These are phyloP conservation scores for Gyrodon lividus DNA, from an alignment of 768 basidiomycete genomes.

Conservation along the genomic window DNA sequence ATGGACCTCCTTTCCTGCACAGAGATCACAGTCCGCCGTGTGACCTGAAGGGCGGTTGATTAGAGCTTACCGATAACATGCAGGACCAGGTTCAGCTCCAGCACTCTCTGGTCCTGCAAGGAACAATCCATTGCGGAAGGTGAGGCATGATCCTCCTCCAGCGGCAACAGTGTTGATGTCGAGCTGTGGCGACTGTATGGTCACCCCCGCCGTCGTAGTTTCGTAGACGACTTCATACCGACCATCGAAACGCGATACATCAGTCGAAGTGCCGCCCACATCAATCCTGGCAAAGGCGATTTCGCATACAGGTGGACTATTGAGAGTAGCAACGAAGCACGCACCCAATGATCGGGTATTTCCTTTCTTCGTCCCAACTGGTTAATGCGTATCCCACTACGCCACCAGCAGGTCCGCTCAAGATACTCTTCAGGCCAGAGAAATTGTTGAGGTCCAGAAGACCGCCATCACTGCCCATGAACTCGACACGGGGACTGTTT, in stretches of 20 bases:
- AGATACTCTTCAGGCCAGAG: constrained; percentile 89
- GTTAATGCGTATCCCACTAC: constrained; percentile 90
- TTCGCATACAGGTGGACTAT: background rate
- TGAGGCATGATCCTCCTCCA: constrained; percentile 88
- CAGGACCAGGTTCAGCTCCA: constrained; percentile 91
- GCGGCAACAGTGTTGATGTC: constrained; percentile 97
- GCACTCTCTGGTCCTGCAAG: constrained; percentile 90
- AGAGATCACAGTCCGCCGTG: background rate
- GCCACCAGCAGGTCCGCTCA: constrained; percentile 92
- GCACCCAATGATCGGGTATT: constrained; percentile 81
- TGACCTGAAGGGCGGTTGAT: too few relatives aligned
- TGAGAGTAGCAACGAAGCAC: constrained; percentile 23
- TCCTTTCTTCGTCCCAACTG: constrained; percentile 79
- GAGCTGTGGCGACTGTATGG: constrained; percentile 88
- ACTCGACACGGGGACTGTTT: constrained; percentile 76
- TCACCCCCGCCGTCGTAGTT: constrained; percentile 92
- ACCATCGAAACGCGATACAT: constrained; percentile 91
- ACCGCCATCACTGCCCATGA: constrained; percentile 95
- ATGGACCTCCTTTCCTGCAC: constrained; percentile 80
- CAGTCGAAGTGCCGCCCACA: constrained; percentile 94
- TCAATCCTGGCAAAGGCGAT: constrained; percentile 55
- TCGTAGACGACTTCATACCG: constrained; percentile 92
- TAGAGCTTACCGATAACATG: constrained; percentile 71
- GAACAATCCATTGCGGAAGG: constrained; percentile 89
- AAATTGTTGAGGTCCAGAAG: constrained; percentile 79